Base-by-base conservation (phyloP, 108 stramenopile genomes). In the Chaetoceros tenuissimus region DNA sequence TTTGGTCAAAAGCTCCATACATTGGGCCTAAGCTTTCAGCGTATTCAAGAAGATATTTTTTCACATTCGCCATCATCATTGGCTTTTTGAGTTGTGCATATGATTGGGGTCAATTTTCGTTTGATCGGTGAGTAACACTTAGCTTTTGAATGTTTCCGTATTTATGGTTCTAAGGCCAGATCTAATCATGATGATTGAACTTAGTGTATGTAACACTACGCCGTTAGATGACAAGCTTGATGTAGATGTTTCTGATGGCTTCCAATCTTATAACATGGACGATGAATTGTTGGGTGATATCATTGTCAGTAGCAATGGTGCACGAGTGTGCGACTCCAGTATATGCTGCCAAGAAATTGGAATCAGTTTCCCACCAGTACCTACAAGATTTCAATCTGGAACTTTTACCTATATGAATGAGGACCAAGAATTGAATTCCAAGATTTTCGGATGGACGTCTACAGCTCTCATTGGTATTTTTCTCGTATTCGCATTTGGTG, bases 351-450 rank as follows among this genome's bases (percentile, higher is more conserved):
- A 49, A 21, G 13, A 24, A 21, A 49, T 23, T 23, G 48, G 48
- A 16, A 23, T 49, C 18, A 49, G n/a, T n/a, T 49, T 49, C 48
- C 48, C 48, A 24, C 89, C 89, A 18, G 82, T 73, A 30, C 24
- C 78, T 30, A 67, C 83, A 19, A 26, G 53, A 27, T 53, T 59
- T 0, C 78, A 81, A 59, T 72, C 69, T 19, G 60, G 60, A 8
- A 82, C 71, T 1, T 46, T 51, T 5, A 66, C 74, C 30, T 92
- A 84, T 82, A 88, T 92, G 90, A 80, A 84, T 0, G 65, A 57
- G 10, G 76, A 80, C 16, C 90, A 92, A 66, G 75, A 84, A 46
- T 60, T 72, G 17, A 49, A 85, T 24, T 71, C 83, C 17, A 44
- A 45, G 21, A 67, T 87, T 23, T 88, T 72, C 55, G 90, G 86